Evolutionary conservation across 257 asterid species (phyloP), one percentile per base, ranked within the genome.

Genomic region (Capsicum rhomboideum): DNA sequence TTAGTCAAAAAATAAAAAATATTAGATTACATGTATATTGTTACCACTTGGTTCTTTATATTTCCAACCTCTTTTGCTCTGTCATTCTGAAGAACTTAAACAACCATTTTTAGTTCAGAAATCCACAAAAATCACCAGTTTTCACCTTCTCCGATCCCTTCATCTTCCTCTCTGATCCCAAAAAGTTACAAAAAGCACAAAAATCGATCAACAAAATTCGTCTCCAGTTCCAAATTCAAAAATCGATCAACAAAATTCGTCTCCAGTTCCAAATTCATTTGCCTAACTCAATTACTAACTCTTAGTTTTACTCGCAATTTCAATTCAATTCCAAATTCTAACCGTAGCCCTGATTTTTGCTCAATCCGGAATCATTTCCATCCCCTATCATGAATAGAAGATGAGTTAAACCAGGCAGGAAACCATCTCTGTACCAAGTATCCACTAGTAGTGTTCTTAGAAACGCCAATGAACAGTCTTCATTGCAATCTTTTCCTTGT

Each of bases 361-460:
- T 83, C 82, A 29, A 87, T 85, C 79, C 86, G 82, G 18, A 86
- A 89, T 21, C 89, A 88, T 74, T 78, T 91, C 0, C 0, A 2
- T 56, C 28, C 12, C 63, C 12, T 8, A 0, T 97, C 10, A 90
- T 92, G 87, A 90, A 92, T 59, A 92, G 87, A 81, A 89, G 98
- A 53, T 88, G 96, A 31, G 95, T 94, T 78, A 87, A 97, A 49
- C 93, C 94, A 8, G 88, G 96, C 79, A 92, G 83, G 31, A 83
- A 86, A 79, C 50, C 89, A 13, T n/a, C 86, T 50, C 75, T 88
- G 10, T 88, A 88, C 88, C 94, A 86, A 89, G 92, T 90, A 81
- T 86, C 83, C 21, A 85, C 67, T 40, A 44, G 88, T 31, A 31
- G 37, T 31, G 59, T 80, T 71, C 64, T 63, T 58, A 2, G 18